Evolutionary conservation across 1,284 basidiomycete genomes (phyloP).

Genomic region (Waitea zeae): DNA sequence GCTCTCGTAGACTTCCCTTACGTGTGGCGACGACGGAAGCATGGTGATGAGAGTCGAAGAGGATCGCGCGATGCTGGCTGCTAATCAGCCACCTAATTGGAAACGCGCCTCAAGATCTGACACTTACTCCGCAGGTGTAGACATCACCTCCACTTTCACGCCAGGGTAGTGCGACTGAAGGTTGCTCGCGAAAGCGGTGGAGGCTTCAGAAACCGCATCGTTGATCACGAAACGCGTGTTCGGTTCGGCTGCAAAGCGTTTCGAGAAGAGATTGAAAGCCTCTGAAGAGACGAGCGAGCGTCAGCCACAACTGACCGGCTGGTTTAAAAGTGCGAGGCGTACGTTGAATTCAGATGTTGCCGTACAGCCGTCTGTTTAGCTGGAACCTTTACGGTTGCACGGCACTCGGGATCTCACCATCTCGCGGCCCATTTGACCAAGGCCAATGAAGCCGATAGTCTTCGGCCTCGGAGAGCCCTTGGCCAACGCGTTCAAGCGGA

Average conservation of each 20-base stretch:
- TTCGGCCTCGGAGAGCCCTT: conserved; percentile 16
- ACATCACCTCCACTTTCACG: conserved; percentile 34
- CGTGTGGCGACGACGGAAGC: conserved; percentile 78
- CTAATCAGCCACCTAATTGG: conserved; percentile 39
- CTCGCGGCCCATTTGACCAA: conserved; percentile 69
- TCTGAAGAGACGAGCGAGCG: too few species aligned
- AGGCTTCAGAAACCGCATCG: conserved; percentile 49
- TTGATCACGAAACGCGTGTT: conserved; percentile 54
- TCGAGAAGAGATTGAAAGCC: conserved; percentile 67
- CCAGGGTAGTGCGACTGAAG: conserved; percentile 39
- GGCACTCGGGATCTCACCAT: too few species aligned
- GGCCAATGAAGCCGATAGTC: conserved; percentile 60
- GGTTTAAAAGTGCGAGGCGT: too few species aligned
- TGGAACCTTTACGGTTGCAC: too few species aligned
- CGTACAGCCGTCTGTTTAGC: too few species aligned
- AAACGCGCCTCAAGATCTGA: conserved; percentile 2
- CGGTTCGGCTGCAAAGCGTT: conserved; percentile 27
- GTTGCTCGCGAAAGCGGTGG: conserved; percentile 34
- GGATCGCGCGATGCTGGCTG: too few species aligned
- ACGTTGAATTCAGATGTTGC: too few species aligned
- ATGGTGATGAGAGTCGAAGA: conserved; percentile 67
- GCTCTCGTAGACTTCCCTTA: conserved; percentile 48
- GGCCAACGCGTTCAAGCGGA: neutral
- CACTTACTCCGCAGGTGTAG: conserved; percentile 45
- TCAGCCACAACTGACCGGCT: too few species aligned